Percentiles rank a stretch among this genome's conserved stretches.
Evolutionary conservation across 257 asterid genomes (phyloP).

Genomic region (Fraxinus cuspidata): DNA sequence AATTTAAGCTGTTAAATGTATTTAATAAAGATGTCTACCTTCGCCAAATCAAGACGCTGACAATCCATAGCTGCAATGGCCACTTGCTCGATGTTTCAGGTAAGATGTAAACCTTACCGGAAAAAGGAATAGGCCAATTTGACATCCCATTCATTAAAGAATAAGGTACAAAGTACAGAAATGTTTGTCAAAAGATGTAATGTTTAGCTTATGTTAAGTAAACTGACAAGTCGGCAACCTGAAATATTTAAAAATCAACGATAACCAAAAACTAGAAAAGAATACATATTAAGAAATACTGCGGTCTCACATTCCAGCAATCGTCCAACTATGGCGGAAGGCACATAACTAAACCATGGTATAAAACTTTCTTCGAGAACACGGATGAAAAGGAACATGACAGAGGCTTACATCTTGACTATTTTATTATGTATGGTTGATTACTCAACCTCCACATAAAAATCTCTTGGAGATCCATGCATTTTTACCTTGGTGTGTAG

Average conservation of each 20-base stretch:
- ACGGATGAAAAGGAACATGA: not conserved
- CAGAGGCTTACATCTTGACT: not conserved
- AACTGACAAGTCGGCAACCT: not conserved
- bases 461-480: not conserved
- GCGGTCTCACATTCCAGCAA: not conserved
- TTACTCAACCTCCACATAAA: not conserved
- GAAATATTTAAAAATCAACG: not conserved
- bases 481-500: not conserved
- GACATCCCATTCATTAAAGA: conserved; percentile 18
- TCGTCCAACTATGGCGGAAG: too few species aligned
- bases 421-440: not conserved
- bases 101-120: too few species aligned
- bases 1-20: conserved; percentile 5
- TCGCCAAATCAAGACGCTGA: conserved; percentile 85
- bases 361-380: too few species aligned
- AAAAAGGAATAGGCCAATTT: conserved; percentile 28
- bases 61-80: conserved; percentile 98
- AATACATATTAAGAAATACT: not conserved
- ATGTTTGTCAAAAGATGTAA: conserved; percentile 3
- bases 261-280: not conserved
- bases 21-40: conserved; percentile 46
- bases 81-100: conserved; percentile 96
- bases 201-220: not conserved
- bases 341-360: too few species aligned
- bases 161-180: not conserved